Conservation (phyloP, 2,329 filamentous ascomycete species). For the Pestalotiopsis sp. region DNA sequence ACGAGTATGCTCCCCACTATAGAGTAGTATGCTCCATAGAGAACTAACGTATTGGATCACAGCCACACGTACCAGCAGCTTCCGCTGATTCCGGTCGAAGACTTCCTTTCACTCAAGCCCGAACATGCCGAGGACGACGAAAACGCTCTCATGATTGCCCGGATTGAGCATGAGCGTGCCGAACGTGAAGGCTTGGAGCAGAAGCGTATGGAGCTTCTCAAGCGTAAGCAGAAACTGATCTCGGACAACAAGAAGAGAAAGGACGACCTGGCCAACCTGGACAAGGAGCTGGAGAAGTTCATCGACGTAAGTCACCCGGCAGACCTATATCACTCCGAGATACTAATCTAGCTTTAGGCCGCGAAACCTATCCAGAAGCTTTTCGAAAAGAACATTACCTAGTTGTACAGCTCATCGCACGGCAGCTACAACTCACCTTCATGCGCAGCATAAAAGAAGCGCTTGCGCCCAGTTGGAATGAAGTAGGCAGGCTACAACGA, state of each 20-base stretch:
- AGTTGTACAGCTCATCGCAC: background rate
- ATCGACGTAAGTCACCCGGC: constrained; percentile 65
- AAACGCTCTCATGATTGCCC: constrained; percentile 82
- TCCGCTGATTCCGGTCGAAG: constrained; percentile 79
- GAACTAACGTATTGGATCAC: constrained; percentile 8
- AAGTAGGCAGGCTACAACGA: background rate
- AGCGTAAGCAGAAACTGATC: constrained; percentile 64
- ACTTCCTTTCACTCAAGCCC: constrained; percentile 78
- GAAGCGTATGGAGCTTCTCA: constrained; percentile 76
- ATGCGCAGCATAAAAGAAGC: constrained; percentile 10
- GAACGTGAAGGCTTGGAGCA: constrained; percentile 86
- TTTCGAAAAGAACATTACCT: constrained; percentile 67
- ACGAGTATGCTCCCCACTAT: constrained; percentile 67
- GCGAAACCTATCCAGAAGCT: constrained; percentile 87
- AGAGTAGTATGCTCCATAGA: constrained; percentile 62
- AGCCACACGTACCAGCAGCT: constrained; percentile 88
- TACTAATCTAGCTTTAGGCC: constrained; percentile 52
- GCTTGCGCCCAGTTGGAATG: background rate
- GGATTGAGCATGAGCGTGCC: constrained; percentile 87
- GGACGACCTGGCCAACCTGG: constrained; percentile 87
- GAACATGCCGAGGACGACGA: constrained; percentile 74
- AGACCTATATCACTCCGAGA: constrained; percentile 11
- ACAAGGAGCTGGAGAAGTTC: constrained; percentile 91
- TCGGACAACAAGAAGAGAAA: constrained; percentile 87
- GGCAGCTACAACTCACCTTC: background rate